Conservation (phyloP, 1,284 basidiomycete species). For the Cryptococcus jaspeensis region DNA sequence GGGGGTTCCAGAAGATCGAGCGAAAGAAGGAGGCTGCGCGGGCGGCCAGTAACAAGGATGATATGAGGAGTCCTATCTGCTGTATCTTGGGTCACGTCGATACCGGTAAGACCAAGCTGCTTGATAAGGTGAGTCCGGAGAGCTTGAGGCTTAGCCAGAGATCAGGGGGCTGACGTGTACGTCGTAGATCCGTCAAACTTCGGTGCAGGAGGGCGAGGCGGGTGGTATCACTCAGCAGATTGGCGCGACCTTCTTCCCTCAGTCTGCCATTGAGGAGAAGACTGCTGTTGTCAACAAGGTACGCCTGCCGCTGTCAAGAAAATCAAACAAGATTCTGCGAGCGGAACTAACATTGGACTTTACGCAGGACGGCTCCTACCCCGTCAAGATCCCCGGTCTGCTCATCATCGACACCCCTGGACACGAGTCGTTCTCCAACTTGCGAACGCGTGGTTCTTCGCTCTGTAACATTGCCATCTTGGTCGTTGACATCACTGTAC, state of each 20-base stretch:
- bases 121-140: conserved; percentile 74
- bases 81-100: conserved; percentile 99
- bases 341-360: background rate
- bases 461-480: conserved; percentile 99
- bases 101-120: conserved; percentile 97
- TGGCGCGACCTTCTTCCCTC: conserved; percentile 99
- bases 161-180: background rate
- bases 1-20: conserved; percentile 74
- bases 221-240: conserved; percentile 99
- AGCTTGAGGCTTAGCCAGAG: background rate
- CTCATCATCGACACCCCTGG: conserved; percentile 98
- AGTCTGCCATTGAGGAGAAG: conserved; percentile 92
- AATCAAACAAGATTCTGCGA: too few relatives aligned
- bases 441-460: conserved; percentile 93
- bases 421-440: conserved; percentile 98
- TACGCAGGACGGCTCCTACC: conserved; percentile 70
- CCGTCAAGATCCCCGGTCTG: conserved; percentile 96
- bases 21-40: conserved; percentile 84
- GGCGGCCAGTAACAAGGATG: conserved; percentile 81
- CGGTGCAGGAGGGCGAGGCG: conserved; percentile 99
- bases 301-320: conserved; percentile 23
- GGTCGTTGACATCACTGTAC: conserved; percentile 96
- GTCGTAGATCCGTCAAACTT: conserved; percentile 92
- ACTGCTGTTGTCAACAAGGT: conserved; percentile 87
- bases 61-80: conserved; percentile 95